Evolutionary conservation across 2,329 filamentous ascomycete species (phyloP).

Genomic region (Fusarium hostae): DNA sequence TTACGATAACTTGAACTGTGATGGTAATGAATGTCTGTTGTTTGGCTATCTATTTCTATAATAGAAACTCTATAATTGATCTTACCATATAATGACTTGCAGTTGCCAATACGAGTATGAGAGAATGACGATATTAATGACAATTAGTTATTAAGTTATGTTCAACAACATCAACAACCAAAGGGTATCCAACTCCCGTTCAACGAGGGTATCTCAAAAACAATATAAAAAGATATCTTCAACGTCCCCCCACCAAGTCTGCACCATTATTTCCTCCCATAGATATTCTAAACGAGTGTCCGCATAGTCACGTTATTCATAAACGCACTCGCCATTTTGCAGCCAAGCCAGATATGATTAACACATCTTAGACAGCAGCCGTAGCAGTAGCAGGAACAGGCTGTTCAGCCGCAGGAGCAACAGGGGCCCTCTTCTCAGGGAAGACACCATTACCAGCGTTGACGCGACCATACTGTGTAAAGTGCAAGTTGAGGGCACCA

Average conservation of each 20-base stretch:
- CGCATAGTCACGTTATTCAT: neutral
- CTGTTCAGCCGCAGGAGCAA: conserved; percentile 11
- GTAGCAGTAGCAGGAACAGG: conserved; percentile 17
- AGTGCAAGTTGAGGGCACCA: conserved; percentile 60
- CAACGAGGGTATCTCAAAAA: conserved; percentile 40
- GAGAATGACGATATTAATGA: neutral
- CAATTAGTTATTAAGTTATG: conserved; percentile 33
- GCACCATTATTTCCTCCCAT: neutral
- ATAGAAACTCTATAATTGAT: neutral
- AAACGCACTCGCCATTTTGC: neutral
- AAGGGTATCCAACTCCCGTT: conserved; percentile 31
- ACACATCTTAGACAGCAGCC: conserved; percentile 18
- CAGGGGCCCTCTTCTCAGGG: conserved; percentile 56
- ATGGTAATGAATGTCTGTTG: neutral
- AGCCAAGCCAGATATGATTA: neutral
- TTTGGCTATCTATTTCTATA: neutral
- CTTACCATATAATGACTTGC: neutral
- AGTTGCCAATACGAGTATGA: neutral
- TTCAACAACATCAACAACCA: neutral
- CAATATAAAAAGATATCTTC: neutral
- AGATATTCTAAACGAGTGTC: neutral
- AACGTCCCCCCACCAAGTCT: neutral
- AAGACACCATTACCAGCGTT: conserved; percentile 53
- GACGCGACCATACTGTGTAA: conserved; percentile 66
- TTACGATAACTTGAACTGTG: neutral